Conservation (phyloP, 1,284 basidiomycete species). For the Thecaphora thlaspeos region DNA sequence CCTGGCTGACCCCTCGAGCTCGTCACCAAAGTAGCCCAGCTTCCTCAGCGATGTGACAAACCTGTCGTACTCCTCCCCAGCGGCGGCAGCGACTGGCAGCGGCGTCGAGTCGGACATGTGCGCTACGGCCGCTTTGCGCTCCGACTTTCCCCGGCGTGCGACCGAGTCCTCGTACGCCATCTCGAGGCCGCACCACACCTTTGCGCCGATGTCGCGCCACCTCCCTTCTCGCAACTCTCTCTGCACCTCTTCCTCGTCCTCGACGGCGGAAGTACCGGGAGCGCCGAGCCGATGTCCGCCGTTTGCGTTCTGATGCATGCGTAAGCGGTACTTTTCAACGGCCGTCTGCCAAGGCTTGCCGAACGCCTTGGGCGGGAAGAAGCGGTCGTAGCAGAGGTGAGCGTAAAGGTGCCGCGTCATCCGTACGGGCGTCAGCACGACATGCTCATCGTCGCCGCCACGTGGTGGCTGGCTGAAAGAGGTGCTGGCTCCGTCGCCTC, state of each 20-base stretch:
- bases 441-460: constrained; percentile 2
- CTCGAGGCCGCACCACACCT: constrained; percentile 49
- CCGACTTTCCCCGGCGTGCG: constrained; percentile 4
- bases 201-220: constrained; percentile 48
- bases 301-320: constrained; percentile 3
- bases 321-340: constrained; percentile 36
- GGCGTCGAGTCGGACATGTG: no score
- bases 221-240: constrained; percentile 25
- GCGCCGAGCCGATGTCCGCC: neutral
- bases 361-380: constrained; percentile 86
- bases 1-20: constrained; percentile 32
- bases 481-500: no score
- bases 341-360: constrained; percentile 60
- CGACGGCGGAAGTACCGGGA: constrained; percentile 4
- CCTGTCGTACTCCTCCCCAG: constrained; percentile 9
- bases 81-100: no score
- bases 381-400: constrained; percentile 83
- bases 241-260: constrained; percentile 17
- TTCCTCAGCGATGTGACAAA: constrained; percentile 27
- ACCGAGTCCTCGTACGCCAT: constrained; percentile 40
- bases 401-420: constrained; percentile 66
- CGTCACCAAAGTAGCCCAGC: constrained; percentile 47
- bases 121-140: no score
- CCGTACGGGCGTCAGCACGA: constrained; percentile 21
- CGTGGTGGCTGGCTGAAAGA: no score